Conservation (phyloP, 2,329 filamentous ascomycete genomes). For the Teratosphaeria gauchensis region DNA sequence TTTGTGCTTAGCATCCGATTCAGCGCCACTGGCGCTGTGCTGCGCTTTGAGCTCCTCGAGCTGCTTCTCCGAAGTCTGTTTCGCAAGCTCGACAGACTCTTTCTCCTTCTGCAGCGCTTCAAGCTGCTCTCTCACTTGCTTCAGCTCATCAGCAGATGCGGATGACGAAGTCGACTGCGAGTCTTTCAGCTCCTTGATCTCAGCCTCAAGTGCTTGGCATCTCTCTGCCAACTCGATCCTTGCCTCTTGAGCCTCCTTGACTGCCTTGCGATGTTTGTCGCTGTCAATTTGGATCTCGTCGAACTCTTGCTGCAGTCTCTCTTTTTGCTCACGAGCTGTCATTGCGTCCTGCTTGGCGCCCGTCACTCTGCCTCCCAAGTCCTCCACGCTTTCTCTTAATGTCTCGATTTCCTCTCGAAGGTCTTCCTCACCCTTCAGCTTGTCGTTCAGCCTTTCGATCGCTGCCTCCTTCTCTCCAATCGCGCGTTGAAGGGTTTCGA, state of each 20-base stretch:
- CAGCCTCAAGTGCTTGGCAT: constrained; percentile 47
- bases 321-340: constrained; percentile 17
- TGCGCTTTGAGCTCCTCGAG: constrained; percentile 47
- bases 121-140: constrained; percentile 26
- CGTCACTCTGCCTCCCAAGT: constrained; percentile 18
- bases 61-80: constrained; percentile 62
- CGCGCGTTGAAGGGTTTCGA: constrained; percentile 73
- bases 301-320: constrained; percentile 18
- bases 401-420: constrained; percentile 19
- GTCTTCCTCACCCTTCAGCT: constrained; percentile 16
- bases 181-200: constrained; percentile 44
- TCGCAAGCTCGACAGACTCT: constrained; percentile 51
- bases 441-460: constrained; percentile 18
- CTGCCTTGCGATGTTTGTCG: constrained; percentile 9
- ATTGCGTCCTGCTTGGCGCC: constrained; percentile 23
- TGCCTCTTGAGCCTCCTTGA: constrained; percentile 19
- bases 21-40: constrained; percentile 36
- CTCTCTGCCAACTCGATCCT: constrained; percentile 14
- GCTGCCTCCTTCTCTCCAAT: constrained; percentile 57
- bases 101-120: constrained; percentile 45
- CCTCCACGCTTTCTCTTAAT: constrained; percentile 15
- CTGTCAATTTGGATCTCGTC: constrained; percentile 16
- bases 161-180: constrained; percentile 4
- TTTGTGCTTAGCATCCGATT: constrained; percentile 43
- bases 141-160: constrained; percentile 50